These are phyloP conservation scores for Fusarium longipes DNA, from an alignment of 2,329 filamentous ascomycete species.

Conservation along the genomic window DNA sequence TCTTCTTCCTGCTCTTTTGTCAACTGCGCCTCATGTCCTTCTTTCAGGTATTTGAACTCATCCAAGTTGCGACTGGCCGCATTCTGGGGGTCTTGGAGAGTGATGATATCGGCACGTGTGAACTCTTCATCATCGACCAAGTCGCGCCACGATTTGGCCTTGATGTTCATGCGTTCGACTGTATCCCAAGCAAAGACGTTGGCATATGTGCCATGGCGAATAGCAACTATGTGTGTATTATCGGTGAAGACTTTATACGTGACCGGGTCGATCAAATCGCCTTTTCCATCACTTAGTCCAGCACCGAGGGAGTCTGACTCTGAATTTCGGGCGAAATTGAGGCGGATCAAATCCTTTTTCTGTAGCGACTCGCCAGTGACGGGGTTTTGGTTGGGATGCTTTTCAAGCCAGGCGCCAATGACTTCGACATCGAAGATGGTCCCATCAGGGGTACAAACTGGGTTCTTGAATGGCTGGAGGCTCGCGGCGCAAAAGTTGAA, in stretches of 20 bases:
- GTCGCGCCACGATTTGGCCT: conserved; percentile 95
- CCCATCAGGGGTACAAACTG: conserved; percentile 88
- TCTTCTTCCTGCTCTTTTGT: conserved; percentile 78
- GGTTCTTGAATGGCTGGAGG: conserved; percentile 93
- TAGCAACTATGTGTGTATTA: conserved; percentile 94
- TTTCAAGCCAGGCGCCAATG: conserved; percentile 93
- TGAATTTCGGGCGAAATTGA: conserved; percentile 92
- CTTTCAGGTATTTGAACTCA: conserved; percentile 88
- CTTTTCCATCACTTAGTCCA: conserved; percentile 64
- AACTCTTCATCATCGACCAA: conserved; percentile 90
- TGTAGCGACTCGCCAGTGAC: conserved; percentile 84
- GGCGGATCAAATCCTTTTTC: conserved; percentile 85
- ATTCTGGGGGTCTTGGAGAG: conserved; percentile 94
- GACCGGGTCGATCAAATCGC: conserved; percentile 93
- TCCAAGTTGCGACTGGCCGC: conserved; percentile 83
- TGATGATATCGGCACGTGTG: conserved; percentile 90
- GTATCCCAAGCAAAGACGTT: conserved; percentile 99
- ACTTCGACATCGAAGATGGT: conserved; percentile 96
- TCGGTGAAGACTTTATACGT: conserved; percentile 98
- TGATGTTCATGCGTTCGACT: conserved; percentile 93
- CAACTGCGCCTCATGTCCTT: conserved; percentile 76
- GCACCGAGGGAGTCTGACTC: conserved; percentile 66
- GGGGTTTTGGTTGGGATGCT: conserved; percentile 87
- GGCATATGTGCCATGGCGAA: conserved; percentile 81
- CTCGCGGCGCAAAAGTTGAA: conserved; percentile 99